Conservation (phyloP, 805 yeast genomes). For the Wickerhamomyces subpelliculosus region DNA sequence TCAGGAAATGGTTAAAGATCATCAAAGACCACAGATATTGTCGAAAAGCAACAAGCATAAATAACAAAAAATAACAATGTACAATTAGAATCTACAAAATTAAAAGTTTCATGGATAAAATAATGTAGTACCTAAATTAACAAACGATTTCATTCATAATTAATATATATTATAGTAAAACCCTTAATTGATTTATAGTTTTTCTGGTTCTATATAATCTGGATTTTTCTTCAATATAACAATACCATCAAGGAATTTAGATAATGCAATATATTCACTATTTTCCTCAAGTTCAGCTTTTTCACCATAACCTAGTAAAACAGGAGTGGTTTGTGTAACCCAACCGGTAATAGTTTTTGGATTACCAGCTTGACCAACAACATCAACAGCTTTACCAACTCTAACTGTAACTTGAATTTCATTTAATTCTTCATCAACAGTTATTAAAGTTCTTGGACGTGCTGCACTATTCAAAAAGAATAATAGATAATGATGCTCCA, state of each 20-base stretch:
- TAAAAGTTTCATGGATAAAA: no score
- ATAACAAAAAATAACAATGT: no score
- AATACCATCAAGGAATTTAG: slow-evolving; percentile 83
- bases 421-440: slow-evolving; percentile 79
- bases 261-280: slow-evolving; percentile 81
- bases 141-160: no score
- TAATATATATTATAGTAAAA: background rate
- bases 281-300: slow-evolving; percentile 90
- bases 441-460: slow-evolving; percentile 87
- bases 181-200: slow-evolving; percentile 1
- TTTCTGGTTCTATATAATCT: slow-evolving; percentile 62
- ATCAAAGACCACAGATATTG: no score
- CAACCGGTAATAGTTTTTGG: slow-evolving; percentile 99
- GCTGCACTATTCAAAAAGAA: slow-evolving; percentile 83
- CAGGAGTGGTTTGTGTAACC: slow-evolving; percentile 99
- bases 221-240: slow-evolving; percentile 91
- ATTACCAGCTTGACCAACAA: slow-evolving; percentile 98
- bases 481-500: slow-evolving; percentile 76
- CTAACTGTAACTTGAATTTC: slow-evolving; percentile 91
- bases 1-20: no score
- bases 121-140: no score
- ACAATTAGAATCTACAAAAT: no score
- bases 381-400: slow-evolving; percentile 98
- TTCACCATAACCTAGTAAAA: slow-evolving; percentile 86
- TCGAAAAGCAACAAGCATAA: no score